phyloP scores from a whole-genome alignment of 768 basidiomycete species.

The Clitopilus passeckerianus region DNA sequence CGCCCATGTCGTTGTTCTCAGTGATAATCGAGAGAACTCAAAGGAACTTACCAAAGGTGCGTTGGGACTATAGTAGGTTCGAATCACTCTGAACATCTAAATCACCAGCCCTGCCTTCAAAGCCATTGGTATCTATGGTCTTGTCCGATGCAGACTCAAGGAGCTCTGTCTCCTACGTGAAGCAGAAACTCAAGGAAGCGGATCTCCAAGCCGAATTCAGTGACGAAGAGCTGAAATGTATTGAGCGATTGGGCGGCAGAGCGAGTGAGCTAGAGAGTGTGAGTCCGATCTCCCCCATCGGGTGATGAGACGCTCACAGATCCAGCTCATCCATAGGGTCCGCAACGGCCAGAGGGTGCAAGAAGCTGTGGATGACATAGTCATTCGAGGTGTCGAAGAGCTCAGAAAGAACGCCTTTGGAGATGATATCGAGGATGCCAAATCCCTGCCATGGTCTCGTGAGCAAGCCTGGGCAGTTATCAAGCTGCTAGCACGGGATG shows the following conservation, averaged over 20 bases:
- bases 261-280: slow-evolving; percentile 87
- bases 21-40: slow-evolving; percentile 84
- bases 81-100: background rate
- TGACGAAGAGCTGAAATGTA: slow-evolving; percentile 44
- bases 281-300: slow-evolving; percentile 19
- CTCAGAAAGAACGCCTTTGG: slow-evolving; percentile 91
- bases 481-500: slow-evolving; percentile 59
- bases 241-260: slow-evolving; percentile 83
- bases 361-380: slow-evolving; percentile 89
- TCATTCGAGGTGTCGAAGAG: slow-evolving; percentile 73
- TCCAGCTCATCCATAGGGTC: slow-evolving; percentile 81
- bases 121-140: slow-evolving; percentile 73
- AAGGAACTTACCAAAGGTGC: slow-evolving; percentile 81
- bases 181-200: slow-evolving; percentile 65
- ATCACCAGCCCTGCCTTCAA: slow-evolving; percentile 69
- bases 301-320: background rate
- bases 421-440: slow-evolving; percentile 87
- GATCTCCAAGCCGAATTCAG: slow-evolving; percentile 52
- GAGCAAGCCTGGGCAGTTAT: slow-evolving; percentile 88
- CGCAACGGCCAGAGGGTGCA: slow-evolving; percentile 64
- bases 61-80: background rate
- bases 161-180: slow-evolving; percentile 78
- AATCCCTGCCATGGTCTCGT: slow-evolving; percentile 74
- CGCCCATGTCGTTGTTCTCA: slow-evolving; percentile 88
- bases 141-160: slow-evolving; percentile 81